Evolutionary conservation across 257 asterid species (phyloP).

Genomic region (Nicotiana otophora): DNA sequence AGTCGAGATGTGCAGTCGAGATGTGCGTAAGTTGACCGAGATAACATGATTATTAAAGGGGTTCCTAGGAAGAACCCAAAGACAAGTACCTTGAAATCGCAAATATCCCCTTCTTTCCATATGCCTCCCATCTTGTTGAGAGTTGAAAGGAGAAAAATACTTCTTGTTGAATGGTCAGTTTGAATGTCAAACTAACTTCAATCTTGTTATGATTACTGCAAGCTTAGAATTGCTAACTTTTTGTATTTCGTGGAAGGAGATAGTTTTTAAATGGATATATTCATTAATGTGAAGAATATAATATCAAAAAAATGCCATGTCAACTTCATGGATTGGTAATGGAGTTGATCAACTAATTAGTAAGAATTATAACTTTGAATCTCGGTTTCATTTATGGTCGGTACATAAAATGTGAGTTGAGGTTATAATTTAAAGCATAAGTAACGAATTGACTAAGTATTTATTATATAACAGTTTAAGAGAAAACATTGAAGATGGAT

Average conservation of each 20-base stretch:
- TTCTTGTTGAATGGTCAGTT: constrained; percentile 7
- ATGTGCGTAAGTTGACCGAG: accelerated
- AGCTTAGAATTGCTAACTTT: neutral
- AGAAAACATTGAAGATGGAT: neutral
- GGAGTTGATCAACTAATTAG: neutral
- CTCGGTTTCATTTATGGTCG: neutral
- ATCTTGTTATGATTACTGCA: neutral
- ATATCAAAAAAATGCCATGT: neutral
- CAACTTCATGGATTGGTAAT: neutral
- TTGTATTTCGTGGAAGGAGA: neutral
- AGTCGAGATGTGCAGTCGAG: too few species aligned
- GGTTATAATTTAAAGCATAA: neutral
- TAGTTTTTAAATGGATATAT: neutral
- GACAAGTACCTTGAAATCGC: neutral
- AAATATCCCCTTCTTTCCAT: neutral
- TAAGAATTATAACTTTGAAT: neutral
- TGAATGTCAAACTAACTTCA: neutral
- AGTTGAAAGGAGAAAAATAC: neutral
- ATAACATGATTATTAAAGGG: too few species aligned
- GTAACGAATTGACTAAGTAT: neutral
- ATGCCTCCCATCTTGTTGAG: neutral
- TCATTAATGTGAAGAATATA: neutral
- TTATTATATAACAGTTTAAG: neutral
- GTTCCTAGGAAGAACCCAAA: neutral
- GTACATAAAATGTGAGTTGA: neutral